Percentiles rank a stretch among this genome's conserved stretches.
These are phyloP conservation scores for Heracleum sosnowskyi DNA, from an alignment of 129 eudicot species.

Conservation along the genomic window DNA sequence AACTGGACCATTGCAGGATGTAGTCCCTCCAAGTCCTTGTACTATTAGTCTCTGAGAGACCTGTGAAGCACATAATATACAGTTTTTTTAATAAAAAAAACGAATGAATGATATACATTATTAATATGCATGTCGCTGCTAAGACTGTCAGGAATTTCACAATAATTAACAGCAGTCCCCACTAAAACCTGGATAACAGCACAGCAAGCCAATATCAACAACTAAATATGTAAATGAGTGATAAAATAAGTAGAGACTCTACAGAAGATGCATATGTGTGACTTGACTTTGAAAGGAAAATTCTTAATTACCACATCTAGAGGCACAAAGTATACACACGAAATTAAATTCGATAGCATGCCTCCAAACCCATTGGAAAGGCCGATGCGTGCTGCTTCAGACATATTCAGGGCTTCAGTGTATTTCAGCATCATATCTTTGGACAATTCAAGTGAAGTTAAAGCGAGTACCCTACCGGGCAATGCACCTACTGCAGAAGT, in stretches of 20 bases:
- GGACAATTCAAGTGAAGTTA: constrained; percentile 60
- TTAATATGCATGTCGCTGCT: neutral
- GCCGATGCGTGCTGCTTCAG: constrained; percentile 53
- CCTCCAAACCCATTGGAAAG: constrained; percentile 60
- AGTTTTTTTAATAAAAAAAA: neutral
- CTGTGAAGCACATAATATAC: neutral
- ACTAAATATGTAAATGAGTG: neutral
- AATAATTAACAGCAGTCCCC: neutral
- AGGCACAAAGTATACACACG: constrained; percentile 63
- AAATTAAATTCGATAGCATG: constrained; percentile 51
- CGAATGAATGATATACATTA: neutral
- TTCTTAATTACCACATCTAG: constrained; percentile 53
- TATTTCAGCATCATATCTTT: constrained; percentile 53
- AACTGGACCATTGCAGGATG: constrained; percentile 39
- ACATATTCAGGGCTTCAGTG: constrained; percentile 35
- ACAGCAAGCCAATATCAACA: neutral
- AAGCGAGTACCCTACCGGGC: constrained; percentile 56
- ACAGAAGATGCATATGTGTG: neutral
- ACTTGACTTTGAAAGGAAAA: neutral
- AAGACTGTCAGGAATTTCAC: neutral
- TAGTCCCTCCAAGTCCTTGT: constrained; percentile 63
- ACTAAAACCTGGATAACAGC: neutral
- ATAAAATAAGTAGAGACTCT: neutral
- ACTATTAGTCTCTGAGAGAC: constrained; percentile 50
- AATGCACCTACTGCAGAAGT: constrained; percentile 60